phyloP scores from a whole-genome alignment of 129 eudicot genomes.

The Artemisia annua region DNA sequence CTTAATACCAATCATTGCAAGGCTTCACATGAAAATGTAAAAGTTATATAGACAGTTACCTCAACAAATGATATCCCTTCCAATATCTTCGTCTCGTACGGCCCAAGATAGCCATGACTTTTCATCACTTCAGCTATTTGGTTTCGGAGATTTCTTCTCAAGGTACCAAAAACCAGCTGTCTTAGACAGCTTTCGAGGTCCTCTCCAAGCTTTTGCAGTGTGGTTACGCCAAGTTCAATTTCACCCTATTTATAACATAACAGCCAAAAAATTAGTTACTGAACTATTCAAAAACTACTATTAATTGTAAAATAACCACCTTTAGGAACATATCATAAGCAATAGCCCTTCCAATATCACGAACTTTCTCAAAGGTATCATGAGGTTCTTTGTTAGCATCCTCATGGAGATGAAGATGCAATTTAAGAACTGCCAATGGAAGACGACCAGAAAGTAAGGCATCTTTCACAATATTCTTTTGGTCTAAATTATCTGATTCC shows the following conservation, averaged over 20 bases:
- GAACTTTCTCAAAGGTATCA: constrained; percentile 85
- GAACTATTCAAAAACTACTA: constrained; percentile 39
- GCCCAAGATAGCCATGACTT: constrained; percentile 68
- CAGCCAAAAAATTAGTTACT: constrained; percentile 9
- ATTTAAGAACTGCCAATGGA: constrained; percentile 91
- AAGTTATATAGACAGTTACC: constrained; percentile 40
- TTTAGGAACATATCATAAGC: constrained; percentile 89
- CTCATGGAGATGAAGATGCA: constrained; percentile 71
- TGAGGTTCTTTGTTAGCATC: constrained; percentile 51
- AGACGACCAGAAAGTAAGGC: constrained; percentile 92
- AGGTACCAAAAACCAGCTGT: constrained; percentile 82
- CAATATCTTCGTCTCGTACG: constrained; percentile 69
- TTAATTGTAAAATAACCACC: constrained; percentile 47
- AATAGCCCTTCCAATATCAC: constrained; percentile 92
- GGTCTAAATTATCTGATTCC: constrained; percentile 79
- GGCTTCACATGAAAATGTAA: constrained; percentile 2
- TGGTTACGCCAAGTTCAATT: constrained; percentile 74
- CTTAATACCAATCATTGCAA: constrained; percentile 6
- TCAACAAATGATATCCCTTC: constrained; percentile 76
- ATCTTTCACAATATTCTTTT: constrained; percentile 75
- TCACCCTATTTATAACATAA: constrained; percentile 60
- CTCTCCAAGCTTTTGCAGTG: constrained; percentile 97
- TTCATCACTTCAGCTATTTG: constrained; percentile 80
- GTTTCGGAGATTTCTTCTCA: constrained; percentile 79
- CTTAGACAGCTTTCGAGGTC: constrained; percentile 71